Percentiles rank a stretch among this genome's conserved stretches.
Evolutionary conservation across 2,329 filamentous ascomycete genomes (phyloP).

Genomic region (Waltergamsia citrina): DNA sequence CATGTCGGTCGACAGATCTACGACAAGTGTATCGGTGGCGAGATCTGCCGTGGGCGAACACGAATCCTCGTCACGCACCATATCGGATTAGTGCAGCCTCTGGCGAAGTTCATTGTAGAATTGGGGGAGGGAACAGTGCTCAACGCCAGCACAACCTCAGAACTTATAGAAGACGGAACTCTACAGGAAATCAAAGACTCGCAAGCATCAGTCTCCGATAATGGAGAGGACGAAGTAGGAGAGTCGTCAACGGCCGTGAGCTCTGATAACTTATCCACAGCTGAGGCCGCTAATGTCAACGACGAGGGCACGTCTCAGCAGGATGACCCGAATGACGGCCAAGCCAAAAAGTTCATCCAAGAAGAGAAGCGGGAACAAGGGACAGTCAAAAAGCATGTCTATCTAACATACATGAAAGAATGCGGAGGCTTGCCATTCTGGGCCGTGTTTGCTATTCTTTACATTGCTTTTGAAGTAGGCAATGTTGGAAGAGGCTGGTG

Average conservation of each 20-base stretch:
- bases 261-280: conserved; percentile 37
- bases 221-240: conserved; percentile 37
- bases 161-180: conserved; percentile 49
- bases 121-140: conserved; percentile 59
- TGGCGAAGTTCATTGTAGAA: conserved; percentile 65
- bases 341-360: conserved; percentile 63
- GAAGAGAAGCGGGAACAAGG: conserved; percentile 67
- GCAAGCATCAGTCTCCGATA: conserved; percentile 38
- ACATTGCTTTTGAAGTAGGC: conserved; percentile 42
- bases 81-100: conserved; percentile 59
- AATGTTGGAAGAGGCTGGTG: conserved; percentile 53
- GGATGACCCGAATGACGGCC: conserved; percentile 28
- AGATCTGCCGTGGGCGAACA: conserved; percentile 60
- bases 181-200: conserved; percentile 47
- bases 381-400: conserved; percentile 58
- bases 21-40: conserved; percentile 64
- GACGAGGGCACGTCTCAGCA: conserved; percentile 27
- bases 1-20: conserved; percentile 74
- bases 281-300: conserved; percentile 14
- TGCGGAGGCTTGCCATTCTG: conserved; percentile 57
- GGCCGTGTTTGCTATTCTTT: conserved; percentile 42
- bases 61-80: conserved; percentile 76
- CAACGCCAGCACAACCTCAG: conserved; percentile 53
- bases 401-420: conserved; percentile 54
- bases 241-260: conserved; percentile 39